phyloP scores from a whole-genome alignment of 495 filamentous ascomycete genomes.

The Podospora pseudopauciseta region DNA sequence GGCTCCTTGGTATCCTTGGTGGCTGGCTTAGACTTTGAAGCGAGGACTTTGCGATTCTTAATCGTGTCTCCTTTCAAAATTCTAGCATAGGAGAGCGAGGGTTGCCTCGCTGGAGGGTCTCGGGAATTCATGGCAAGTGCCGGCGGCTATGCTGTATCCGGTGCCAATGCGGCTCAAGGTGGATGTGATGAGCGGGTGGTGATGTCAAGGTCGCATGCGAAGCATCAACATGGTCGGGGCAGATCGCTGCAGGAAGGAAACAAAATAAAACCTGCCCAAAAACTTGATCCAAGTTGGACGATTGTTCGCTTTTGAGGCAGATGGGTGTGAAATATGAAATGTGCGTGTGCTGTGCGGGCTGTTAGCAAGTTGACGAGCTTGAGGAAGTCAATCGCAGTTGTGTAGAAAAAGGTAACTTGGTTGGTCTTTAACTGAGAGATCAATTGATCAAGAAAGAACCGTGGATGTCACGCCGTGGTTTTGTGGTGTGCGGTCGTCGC shows the following conservation, averaged over 20 bases:
- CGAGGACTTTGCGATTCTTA: slow-evolving; percentile 11
- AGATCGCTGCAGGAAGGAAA: slow-evolving; percentile 3
- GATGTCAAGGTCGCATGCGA: slow-evolving; percentile 8
- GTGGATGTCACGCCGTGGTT: neutral
- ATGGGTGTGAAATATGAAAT: neutral
- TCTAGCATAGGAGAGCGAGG: slow-evolving; percentile 16
- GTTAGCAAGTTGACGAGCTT: neutral
- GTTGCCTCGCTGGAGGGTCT: neutral
- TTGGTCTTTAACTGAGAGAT: neutral
- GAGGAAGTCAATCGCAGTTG: neutral
- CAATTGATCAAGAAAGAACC: neutral
- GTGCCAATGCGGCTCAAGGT: neutral
- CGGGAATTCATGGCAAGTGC: slow-evolving; percentile 8
- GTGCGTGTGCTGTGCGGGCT: neutral
- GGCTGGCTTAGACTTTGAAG: slow-evolving; percentile 6
- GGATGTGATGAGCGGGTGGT: slow-evolving; percentile 1
- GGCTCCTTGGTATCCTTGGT: neutral
- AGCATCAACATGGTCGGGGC: slow-evolving; percentile 5
- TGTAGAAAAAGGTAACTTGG: neutral
- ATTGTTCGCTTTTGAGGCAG: neutral
- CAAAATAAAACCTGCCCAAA: neutral
- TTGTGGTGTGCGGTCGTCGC: neutral
- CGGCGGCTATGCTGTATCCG: neutral
- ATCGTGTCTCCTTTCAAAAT: slow-evolving; percentile 12
- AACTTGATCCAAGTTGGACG: neutral